Base-by-base conservation (phyloP, 202 grass and related monocot genomes). In the Eragrostis tef region DNA sequence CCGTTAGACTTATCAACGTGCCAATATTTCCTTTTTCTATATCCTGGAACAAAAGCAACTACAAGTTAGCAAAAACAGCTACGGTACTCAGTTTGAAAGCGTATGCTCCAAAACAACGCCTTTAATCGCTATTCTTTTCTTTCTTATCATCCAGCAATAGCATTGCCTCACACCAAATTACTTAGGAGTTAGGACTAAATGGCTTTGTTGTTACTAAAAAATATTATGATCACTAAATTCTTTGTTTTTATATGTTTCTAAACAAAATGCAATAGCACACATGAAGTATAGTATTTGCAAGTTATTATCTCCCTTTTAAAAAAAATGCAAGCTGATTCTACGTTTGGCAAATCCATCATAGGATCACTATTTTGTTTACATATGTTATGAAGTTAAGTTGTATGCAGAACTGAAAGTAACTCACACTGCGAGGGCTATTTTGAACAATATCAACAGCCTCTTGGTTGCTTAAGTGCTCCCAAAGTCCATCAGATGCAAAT, bases 401-500 rank as follows among this genome's bases (percentile, higher is more conserved):
- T 66, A 64, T 42, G 22, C 13, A 79, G 16, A 72, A 31, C 34
- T 60, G 22, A 22, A 69, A 50, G 6, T 51, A 87, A 61, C 92
- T 89, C 89, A 94, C 94, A 86, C 59, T 94, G 7, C 59, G 86
- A 74, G 90, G 86, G 51, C 67, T 86, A 52, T 49, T 86, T 19
- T 88, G 85, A 86, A 98, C 92, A 93, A 98, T 98, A 78, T 98
- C 94, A 75, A 98, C 92, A 82, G 92, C 94, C 59, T 94, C 90
- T 82, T 98, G 94, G 76, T 98, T 98, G 68, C 79, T 94, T 62
- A 98, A 88, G 73, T 98, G 94, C 68, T 98, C 94, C 94, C 94
- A 98, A 61, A 98, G 90, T 65, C 94, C 94, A 87, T 98, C 94
- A 73, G 94, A 94, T 41, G 94, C 94, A 91, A 94, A 98, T 89